These are phyloP conservation scores for Leccinum sublutescens DNA, from an alignment of 768 basidiomycete genomes.

Conservation along the genomic window DNA sequence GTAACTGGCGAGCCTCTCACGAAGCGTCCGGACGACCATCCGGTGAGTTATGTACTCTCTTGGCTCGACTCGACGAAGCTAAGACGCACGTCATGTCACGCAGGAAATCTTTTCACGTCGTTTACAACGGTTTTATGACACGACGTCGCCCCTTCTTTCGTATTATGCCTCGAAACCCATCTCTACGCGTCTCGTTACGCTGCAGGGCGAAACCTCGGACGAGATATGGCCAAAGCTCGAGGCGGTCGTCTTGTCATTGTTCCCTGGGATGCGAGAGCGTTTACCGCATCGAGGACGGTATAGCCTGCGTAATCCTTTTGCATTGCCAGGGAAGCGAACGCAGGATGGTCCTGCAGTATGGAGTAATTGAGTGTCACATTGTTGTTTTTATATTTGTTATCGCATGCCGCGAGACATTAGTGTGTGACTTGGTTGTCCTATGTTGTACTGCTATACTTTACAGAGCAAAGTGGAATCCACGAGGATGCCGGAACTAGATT, in stretches of 20 bases:
- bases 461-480: background rate
- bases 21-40: slow-evolving; percentile 88
- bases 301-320: slow-evolving; percentile 54
- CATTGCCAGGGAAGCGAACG: slow-evolving; percentile 27
- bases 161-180: slow-evolving; percentile 54
- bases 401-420: background rate
- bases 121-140: slow-evolving; percentile 70
- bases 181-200: slow-evolving; percentile 48
- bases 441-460: slow-evolving; percentile 13
- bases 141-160: slow-evolving; percentile 77
- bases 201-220: slow-evolving; percentile 76
- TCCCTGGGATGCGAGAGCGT: slow-evolving; percentile 59
- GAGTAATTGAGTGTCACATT: slow-evolving; percentile 7
- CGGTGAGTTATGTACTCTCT: slow-evolving; percentile 49
- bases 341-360: slow-evolving; percentile 16
- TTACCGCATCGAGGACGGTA: slow-evolving; percentile 45
- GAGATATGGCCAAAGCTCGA: slow-evolving; percentile 91
- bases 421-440: slow-evolving; percentile 5
- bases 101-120: slow-evolving; percentile 81
- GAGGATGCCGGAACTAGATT: background rate
- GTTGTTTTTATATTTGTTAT: slow-evolving; percentile 3
- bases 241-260: slow-evolving; percentile 49
- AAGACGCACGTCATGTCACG: background rate
- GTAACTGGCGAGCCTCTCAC: slow-evolving; percentile 83
- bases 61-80: slow-evolving; percentile 1